Conservation (phyloP, 2,329 filamentous ascomycete genomes). For the Endoconidiophora polonica region DNA sequence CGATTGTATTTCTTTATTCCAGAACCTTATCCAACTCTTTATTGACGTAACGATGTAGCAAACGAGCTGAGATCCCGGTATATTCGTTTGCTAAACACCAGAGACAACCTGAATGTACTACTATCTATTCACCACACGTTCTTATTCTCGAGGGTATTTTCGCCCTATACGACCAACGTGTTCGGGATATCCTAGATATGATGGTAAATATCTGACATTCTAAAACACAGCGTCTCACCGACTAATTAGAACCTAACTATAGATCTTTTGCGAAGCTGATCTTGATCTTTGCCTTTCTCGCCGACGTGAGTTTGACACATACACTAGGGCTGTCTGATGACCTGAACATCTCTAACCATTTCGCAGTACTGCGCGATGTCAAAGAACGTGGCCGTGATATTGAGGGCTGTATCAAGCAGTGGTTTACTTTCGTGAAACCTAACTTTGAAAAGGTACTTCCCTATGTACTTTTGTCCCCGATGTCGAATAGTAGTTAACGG, state of each 20-base stretch:
- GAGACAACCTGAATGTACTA: conserved; percentile 59
- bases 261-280: conserved; percentile 95
- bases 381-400: conserved; percentile 78
- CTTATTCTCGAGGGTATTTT: conserved; percentile 92
- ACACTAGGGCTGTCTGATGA: background rate
- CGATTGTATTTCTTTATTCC: conserved; percentile 14
- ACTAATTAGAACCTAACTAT: background rate
- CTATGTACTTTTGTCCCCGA: background rate
- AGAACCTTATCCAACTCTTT: background rate
- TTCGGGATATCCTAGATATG: conserved; percentile 78
- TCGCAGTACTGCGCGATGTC: conserved; percentile 66
- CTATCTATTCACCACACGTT: conserved; percentile 92
- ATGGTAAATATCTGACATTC: conserved; percentile 37
- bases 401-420: conserved; percentile 93
- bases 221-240: background rate
- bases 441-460: conserved; percentile 64
- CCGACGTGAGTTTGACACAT: conserved; percentile 43
- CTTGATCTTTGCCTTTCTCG: conserved; percentile 83
- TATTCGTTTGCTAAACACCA: conserved; percentile 93
- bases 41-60: conserved; percentile 29
- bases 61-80: conserved; percentile 76
- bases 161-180: conserved; percentile 73
- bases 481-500: conserved; percentile 10
- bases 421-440: conserved; percentile 91
- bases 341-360: background rate